Conservation (phyloP, 1,284 basidiomycete genomes). For the Tilletia setariae region DNA sequence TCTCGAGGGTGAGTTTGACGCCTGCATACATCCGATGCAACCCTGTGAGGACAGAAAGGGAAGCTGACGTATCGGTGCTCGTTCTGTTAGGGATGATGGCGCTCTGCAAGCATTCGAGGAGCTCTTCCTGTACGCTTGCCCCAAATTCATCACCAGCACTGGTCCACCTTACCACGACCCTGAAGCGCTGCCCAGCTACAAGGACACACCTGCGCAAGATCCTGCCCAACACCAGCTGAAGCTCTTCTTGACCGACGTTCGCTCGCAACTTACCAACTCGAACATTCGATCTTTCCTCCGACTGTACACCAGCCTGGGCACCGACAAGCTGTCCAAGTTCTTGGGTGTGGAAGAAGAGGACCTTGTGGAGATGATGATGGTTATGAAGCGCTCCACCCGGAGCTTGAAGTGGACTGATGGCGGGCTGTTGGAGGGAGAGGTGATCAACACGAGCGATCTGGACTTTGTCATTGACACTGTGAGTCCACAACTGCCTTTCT, state of each 20-base stretch:
- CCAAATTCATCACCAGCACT: conserved; percentile 92
- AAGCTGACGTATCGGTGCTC: background rate
- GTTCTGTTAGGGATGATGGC: conserved; percentile 57
- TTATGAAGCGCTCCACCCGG: conserved; percentile 75
- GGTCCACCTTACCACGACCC: conserved; percentile 81
- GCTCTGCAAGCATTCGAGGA: conserved; percentile 83
- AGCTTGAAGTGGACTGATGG: conserved; percentile 66
- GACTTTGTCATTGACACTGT: conserved; percentile 94
- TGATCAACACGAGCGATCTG: conserved; percentile 83
- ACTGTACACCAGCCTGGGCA: conserved; percentile 88
- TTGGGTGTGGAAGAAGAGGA: conserved; percentile 82
- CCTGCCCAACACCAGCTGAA: conserved; percentile 77
- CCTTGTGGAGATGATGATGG: conserved; percentile 93
- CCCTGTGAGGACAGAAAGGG: background rate
- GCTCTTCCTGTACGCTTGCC: conserved; percentile 88
- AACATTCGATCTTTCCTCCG: conserved; percentile 88
- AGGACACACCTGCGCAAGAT: conserved; percentile 62
- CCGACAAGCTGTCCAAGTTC: conserved; percentile 86
- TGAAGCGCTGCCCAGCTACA: conserved; percentile 63
- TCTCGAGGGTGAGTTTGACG: conserved; percentile 61
- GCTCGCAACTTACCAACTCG: conserved; percentile 72
- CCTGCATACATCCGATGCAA: background rate
- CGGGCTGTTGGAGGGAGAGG: conserved; percentile 74
- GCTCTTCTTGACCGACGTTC: conserved; percentile 77
- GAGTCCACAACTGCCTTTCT: conserved; percentile 41